These are phyloP conservation scores for Sarcodon aspratus DNA, from an alignment of 768 basidiomycete genomes.

Conservation along the genomic window DNA sequence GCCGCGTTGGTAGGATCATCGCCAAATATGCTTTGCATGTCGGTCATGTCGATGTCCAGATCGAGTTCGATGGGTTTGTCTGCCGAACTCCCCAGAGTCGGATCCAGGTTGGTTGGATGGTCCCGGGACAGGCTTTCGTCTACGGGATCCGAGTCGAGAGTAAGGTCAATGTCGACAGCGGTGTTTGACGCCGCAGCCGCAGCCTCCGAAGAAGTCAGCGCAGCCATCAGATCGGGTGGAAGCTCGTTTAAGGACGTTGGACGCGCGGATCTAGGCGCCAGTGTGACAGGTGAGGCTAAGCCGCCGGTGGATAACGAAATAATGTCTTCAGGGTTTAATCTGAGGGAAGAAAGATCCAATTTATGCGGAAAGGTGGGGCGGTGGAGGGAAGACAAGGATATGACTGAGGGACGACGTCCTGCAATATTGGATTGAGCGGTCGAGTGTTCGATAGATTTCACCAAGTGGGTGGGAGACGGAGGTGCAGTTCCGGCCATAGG, in stretches of 20 bases:
- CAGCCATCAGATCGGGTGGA: conserved; percentile 55
- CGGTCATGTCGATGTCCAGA: conserved; percentile 52
- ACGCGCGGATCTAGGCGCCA: conserved; percentile 72
- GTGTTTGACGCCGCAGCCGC: conserved; percentile 9
- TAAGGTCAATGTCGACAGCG: conserved; percentile 50
- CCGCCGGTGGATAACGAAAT: conserved; percentile 45
- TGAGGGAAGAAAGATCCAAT: conserved; percentile 72
- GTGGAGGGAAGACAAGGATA: conserved; percentile 72
- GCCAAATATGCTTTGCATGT: conserved; percentile 26
- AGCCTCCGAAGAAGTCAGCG: conserved; percentile 26
- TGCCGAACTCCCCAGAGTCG: conserved; percentile 45
- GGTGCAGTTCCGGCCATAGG: conserved; percentile 11
- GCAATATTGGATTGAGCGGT: conserved; percentile 16
- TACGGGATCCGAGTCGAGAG: conserved; percentile 22
- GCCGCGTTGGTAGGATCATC: not conserved
- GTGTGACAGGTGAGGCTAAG: conserved; percentile 67
- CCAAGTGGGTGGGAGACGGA: conserved; percentile 25
- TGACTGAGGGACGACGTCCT: conserved; percentile 59
- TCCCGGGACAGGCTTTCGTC: not conserved
- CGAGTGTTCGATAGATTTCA: conserved; percentile 4
- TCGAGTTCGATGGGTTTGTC: conserved; percentile 81
- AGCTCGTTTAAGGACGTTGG: conserved; percentile 35
- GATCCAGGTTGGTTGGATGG: conserved; percentile 16
- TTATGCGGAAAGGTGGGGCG: conserved; percentile 62
- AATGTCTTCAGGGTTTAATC: conserved; percentile 53